phyloP scores from a whole-genome alignment of 495 filamentous ascomycete species.

The Aspergillus mulundensis region DNA sequence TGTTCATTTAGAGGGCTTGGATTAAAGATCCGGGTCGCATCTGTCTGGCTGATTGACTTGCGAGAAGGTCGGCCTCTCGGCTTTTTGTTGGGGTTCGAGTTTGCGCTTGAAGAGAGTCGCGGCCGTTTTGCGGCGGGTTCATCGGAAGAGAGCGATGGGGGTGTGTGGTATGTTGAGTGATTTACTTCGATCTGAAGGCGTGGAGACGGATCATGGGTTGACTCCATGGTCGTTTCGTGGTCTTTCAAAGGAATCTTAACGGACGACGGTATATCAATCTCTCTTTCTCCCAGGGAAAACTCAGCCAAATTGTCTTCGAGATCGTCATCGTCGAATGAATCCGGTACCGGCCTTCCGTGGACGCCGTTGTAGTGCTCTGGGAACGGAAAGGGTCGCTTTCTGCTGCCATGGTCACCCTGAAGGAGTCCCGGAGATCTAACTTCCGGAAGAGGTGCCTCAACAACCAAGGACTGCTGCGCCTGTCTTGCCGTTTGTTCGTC shows the following conservation, averaged over 20 bases:
- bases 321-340: conserved; percentile 33
- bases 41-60: conserved; percentile 25
- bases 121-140: conserved; percentile 31
- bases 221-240: background rate
- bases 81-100: conserved; percentile 13
- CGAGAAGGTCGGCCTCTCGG: conserved; percentile 27
- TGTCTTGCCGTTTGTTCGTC: conserved; percentile 27
- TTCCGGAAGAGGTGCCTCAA: conserved; percentile 26
- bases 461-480: background rate
- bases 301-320: conserved; percentile 32
- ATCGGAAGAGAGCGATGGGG: background rate
- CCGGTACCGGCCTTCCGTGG: conserved; percentile 27
- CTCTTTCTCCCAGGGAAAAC: conserved; percentile 22
- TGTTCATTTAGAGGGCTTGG: conserved; percentile 19
- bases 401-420: conserved; percentile 34
- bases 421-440: conserved; percentile 38
- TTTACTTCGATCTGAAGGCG: conserved; percentile 18
- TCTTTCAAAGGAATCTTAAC: conserved; percentile 27
- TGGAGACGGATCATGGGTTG: conserved; percentile 12
- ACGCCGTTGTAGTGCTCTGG: conserved; percentile 29
- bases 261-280: conserved; percentile 14
- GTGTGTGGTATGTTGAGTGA: conserved; percentile 12
- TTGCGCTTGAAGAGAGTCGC: conserved; percentile 21
- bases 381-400: conserved; percentile 37
- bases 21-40: conserved; percentile 14